These are phyloP conservation scores for Suhomyces sp. DNA, from an alignment of 805 yeast genomes.

Conservation along the genomic window DNA sequence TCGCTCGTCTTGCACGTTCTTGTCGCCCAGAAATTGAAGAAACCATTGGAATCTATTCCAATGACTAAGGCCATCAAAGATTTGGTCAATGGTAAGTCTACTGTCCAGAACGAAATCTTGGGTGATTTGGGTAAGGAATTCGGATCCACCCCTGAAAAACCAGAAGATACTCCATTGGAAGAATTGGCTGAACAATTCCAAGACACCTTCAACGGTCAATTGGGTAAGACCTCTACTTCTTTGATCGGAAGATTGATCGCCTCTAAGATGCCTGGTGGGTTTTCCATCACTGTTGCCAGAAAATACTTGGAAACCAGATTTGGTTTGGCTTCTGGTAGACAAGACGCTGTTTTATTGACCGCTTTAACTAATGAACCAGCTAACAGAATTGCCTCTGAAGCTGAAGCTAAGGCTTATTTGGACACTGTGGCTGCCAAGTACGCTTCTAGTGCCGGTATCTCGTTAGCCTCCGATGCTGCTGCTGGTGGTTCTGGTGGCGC, in stretches of 20 bases:
- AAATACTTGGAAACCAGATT: slow-evolving; percentile 87
- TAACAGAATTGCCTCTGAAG: slow-evolving; percentile 78
- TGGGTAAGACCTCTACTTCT: slow-evolving; percentile 92
- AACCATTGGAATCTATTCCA: slow-evolving; percentile 80
- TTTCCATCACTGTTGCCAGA: slow-evolving; percentile 86
- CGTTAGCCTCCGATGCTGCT: slow-evolving; percentile 65
- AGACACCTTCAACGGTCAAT: slow-evolving; percentile 79
- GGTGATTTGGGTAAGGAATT: slow-evolving; percentile 99
- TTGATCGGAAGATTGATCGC: slow-evolving; percentile 88
- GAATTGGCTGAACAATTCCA: slow-evolving; percentile 96
- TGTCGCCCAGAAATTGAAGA: slow-evolving; percentile 95
- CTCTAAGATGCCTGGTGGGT: slow-evolving; percentile 99
- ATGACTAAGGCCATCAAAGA: slow-evolving; percentile 93
- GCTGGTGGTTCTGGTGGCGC: slow-evolving; percentile 54
- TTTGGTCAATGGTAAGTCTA: slow-evolving; percentile 96
- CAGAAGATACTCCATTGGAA: slow-evolving; percentile 95
- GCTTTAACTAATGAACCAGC: slow-evolving; percentile 92
- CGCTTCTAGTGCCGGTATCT: slow-evolving; percentile 78
- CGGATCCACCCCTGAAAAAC: slow-evolving; percentile 97
- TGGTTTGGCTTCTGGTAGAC: slow-evolving; percentile 94
- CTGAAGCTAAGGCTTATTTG: slow-evolving; percentile 86
- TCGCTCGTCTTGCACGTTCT: slow-evolving; percentile 76
- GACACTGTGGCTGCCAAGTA: slow-evolving; percentile 81
- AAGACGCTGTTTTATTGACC: slow-evolving; percentile 79
- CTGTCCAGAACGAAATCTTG: slow-evolving; percentile 96